phyloP scores from a whole-genome alignment of 2,329 filamentous ascomycete species.

The Colletotrichum plurivorum region DNA sequence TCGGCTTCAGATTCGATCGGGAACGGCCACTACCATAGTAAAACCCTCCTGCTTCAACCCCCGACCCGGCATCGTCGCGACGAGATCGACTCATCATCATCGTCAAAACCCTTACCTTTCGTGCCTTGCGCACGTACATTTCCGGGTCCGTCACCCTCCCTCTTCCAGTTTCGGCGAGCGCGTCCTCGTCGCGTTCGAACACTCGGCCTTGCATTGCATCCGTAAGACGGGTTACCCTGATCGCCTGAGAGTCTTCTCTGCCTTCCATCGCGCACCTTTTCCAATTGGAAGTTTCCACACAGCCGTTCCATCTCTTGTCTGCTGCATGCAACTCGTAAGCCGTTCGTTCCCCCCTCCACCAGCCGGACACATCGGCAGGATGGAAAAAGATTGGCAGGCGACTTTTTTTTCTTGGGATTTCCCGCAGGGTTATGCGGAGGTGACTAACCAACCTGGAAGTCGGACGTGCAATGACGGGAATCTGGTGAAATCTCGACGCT shows the following conservation, averaged over 20 bases:
- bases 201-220: background rate
- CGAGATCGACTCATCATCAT: background rate
- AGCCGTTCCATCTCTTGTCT: background rate
- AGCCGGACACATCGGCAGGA: conserved; percentile 21
- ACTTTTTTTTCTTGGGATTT: background rate
- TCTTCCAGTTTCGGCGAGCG: conserved; percentile 13
- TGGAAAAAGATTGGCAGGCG: background rate
- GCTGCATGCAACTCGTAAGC: background rate
- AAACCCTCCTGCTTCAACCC: conserved; percentile 6
- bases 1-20: conserved; percentile 27
- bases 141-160: background rate
- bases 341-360: background rate
- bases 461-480: conserved; percentile 24
- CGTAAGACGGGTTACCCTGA: background rate
- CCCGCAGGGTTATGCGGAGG: conserved; percentile 6
- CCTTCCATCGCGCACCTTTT: too few relatives aligned
- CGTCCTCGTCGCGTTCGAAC: conserved; percentile 12
- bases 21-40: background rate
- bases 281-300: background rate
- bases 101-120: background rate
- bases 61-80: conserved; percentile 18
- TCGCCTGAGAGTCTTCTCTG: too few relatives aligned
- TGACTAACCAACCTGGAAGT: background rate
- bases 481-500: background rate
- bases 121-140: background rate